Conservation (phyloP, 2,329 filamentous ascomycete species). For the Apiospora hydei region DNA sequence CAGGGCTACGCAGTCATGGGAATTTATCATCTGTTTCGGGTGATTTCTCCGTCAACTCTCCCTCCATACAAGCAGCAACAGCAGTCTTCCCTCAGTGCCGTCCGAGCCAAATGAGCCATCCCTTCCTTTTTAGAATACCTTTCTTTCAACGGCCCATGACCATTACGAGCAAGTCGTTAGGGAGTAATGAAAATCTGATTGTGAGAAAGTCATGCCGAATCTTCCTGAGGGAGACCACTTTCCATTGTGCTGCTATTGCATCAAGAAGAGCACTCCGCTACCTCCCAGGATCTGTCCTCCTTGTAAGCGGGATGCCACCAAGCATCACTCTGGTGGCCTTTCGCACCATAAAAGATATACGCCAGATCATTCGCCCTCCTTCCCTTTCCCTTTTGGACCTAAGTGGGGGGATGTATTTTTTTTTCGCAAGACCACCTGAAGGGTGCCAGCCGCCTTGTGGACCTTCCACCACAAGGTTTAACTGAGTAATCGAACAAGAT, state of each 20-base stretch:
- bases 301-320: constrained; percentile 17
- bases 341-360: constrained; percentile 40
- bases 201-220: constrained; percentile 40
- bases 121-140: constrained; percentile 27
- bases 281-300: constrained; percentile 18
- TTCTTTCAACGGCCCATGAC: constrained; percentile 20
- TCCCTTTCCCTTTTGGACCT: constrained; percentile 37
- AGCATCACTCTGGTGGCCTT: constrained; percentile 19
- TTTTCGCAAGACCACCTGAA: constrained; percentile 36
- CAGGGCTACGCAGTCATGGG: neutral
- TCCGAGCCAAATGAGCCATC: constrained; percentile 37
- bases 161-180: constrained; percentile 33
- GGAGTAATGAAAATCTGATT: constrained; percentile 45
- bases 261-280: constrained; percentile 23
- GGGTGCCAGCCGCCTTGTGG: constrained; percentile 43
- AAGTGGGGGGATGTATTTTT: constrained; percentile 31
- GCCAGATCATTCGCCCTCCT: constrained; percentile 38
- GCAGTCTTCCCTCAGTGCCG: constrained; percentile 33
- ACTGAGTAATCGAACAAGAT: constrained; percentile 47
- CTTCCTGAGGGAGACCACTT: constrained; percentile 38
- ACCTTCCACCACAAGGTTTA: constrained; percentile 42
- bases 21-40: constrained; percentile 23
- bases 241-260: constrained; percentile 37
- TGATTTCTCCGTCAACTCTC: constrained; percentile 19
- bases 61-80: constrained; percentile 33